Percentiles rank a stretch among this genome's conserved stretches.
These are phyloP conservation scores for Sanghuangporus baumii DNA, from an alignment of 1,284 basidiomycete genomes.

Conservation along the genomic window DNA sequence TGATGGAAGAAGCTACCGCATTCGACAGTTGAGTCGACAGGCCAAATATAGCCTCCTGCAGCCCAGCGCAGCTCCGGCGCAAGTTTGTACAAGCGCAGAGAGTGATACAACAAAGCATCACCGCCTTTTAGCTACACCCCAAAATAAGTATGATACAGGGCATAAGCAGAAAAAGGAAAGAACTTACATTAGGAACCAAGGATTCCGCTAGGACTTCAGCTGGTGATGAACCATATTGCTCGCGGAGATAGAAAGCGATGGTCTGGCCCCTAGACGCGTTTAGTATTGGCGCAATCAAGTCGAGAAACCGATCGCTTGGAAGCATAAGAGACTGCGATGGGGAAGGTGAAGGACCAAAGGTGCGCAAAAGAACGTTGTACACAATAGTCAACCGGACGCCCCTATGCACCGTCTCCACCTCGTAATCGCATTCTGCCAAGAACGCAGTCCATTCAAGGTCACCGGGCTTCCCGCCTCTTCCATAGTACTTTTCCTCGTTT, in stretches of 20 bases:
- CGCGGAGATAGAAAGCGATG: conserved; percentile 64
- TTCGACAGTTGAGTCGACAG: conserved; percentile 62
- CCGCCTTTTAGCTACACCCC: conserved; percentile 61
- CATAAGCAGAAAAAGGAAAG: neutral
- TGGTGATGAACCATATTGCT: conserved; percentile 71
- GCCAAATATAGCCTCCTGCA: conserved; percentile 77
- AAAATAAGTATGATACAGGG: conserved; percentile 1
- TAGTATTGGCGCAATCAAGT: conserved; percentile 61
- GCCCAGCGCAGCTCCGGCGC: conserved; percentile 70
- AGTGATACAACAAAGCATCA: conserved; percentile 68
- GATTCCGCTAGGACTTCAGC: conserved; percentile 63
- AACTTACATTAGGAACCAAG: conserved; percentile 60
- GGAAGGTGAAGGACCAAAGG: conserved; percentile 52
- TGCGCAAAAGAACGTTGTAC: conserved; percentile 64
- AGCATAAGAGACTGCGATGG: conserved; percentile 56
- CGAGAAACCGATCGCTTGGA: conserved; percentile 68
- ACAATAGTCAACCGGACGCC: conserved; percentile 65
- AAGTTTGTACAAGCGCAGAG: conserved; percentile 70
- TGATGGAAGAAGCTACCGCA: conserved; percentile 44
- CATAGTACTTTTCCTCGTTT: conserved; percentile 56
- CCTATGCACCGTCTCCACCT: conserved; percentile 62
- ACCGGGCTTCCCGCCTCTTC: conserved; percentile 53
- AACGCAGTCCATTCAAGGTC: conserved; percentile 74
- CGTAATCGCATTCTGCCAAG: conserved; percentile 65
- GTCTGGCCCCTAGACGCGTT: conserved; percentile 63